Base-by-base conservation (phyloP, 257 asterid genomes). In the Rauvolfia tetraphylla region DNA sequence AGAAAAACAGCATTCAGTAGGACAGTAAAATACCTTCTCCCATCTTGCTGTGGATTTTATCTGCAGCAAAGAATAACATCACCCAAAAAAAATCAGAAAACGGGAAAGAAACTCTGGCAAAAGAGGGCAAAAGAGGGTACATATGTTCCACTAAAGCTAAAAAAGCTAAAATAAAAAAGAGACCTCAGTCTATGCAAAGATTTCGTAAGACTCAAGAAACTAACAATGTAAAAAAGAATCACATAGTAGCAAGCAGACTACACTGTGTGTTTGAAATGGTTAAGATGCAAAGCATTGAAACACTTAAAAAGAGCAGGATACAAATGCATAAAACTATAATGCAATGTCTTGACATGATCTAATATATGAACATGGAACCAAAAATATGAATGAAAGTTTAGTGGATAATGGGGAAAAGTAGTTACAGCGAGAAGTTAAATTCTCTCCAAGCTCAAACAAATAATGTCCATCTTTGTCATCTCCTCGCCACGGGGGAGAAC, bases 401-500 rank as follows among this genome's bases (percentile, higher is more conserved):
- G 23, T 72, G 71, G 29, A 66, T 18, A 3, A 33, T 72, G 72
- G 89, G 74, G 79, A 83, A 77, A 84, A 65, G 88, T 89, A 83
- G 81, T 94, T 95, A 95, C 98, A 95, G 91, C 98, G 96, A 72
- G 95, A 77, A 38, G 98, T 95, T 84, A 95, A 84, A 92, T 95
- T 89, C 58, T 95, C 98, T 87, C 98, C 98, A 83, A 90, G 94
- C 92, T 90, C 94, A 90, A 92, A 95, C 81, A 87, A 79, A 90
- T 88, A 95, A 91, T 95, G 98, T 58, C 98, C 98, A 84, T 95
- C 98, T 86, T 89, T 91, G 93, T 95, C 98, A 81, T 93, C 96
- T 82, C 85, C 97, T 88, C 97, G 85, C 91, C 86, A 76, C 17
- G 97, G 98, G 85, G 97, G 96, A 62, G 98, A 90, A 83, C 90